These are phyloP conservation scores for Erythrobasidium hasegawianum DNA, from an alignment of 1,284 basidiomycete species.

Conservation along the genomic window DNA sequence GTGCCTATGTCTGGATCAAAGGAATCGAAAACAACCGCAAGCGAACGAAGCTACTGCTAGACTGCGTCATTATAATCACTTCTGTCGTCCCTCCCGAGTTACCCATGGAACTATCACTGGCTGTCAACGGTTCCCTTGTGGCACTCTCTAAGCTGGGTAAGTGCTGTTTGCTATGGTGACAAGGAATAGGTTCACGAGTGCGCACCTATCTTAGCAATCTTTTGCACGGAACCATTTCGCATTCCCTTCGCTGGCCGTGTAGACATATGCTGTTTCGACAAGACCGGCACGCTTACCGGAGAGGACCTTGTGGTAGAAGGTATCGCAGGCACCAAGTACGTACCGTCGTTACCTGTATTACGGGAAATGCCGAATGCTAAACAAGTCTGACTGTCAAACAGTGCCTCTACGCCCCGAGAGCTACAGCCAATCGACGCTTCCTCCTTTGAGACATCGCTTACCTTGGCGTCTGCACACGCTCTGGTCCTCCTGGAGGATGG, in stretches of 20 bases:
- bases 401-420: constrained; percentile 55
- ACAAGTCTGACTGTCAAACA: no score
- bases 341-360: constrained; percentile 38
- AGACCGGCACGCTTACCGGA: constrained; percentile 93
- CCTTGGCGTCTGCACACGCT: constrained; percentile 91
- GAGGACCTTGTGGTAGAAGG: constrained; percentile 93
- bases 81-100: constrained; percentile 92
- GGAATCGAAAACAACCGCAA: constrained; percentile 84
- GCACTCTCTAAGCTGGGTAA: constrained; percentile 84
- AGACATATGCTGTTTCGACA: constrained; percentile 96
- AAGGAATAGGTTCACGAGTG: neutral
- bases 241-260: constrained; percentile 90
- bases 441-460: constrained; percentile 72
- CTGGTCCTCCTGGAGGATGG: constrained; percentile 82
- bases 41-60: constrained; percentile 85
- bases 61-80: constrained; percentile 90
- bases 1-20: constrained; percentile 93
- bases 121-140: constrained; percentile 88
- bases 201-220: constrained; percentile 65
- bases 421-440: constrained; percentile 76
- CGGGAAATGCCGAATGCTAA: no score
- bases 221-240: constrained; percentile 94
- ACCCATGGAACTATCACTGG: constrained; percentile 91
- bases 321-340: constrained; percentile 78
- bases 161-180: constrained; percentile 37